Evolutionary conservation across 176 grass and related monocot genomes (phyloP).

Genomic region (Pharus latifolius): DNA sequence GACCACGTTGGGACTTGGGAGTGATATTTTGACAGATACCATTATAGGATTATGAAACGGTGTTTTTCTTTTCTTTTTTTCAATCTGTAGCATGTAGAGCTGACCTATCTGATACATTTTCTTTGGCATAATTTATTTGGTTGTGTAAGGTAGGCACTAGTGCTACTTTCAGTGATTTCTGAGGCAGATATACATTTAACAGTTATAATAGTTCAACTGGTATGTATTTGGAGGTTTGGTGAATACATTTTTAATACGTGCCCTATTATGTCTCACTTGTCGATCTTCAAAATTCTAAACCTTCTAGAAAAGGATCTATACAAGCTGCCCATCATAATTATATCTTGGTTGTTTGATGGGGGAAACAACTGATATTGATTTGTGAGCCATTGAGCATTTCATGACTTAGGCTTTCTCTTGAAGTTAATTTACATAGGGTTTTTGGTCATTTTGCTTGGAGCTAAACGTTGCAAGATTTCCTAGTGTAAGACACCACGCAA

Average conservation of each 20-base stretch:
- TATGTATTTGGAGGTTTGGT: neutral
- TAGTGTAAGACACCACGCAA: neutral
- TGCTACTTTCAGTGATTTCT: neutral
- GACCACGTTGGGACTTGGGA: neutral
- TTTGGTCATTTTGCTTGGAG: neutral
- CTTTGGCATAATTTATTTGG: too few relatives aligned
- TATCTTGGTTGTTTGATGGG: neutral
- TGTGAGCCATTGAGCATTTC: neutral
- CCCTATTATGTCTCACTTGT: neutral
- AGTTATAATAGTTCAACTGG: neutral
- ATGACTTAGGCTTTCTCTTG: neutral
- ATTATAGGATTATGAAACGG: neutral
- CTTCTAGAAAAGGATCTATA: neutral
- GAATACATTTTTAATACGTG: neutral
- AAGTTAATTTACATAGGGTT: neutral
- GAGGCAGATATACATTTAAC: neutral
- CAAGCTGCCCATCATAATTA: neutral
- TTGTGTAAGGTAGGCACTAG: neutral
- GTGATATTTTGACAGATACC: neutral
- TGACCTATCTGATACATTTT: neutral
- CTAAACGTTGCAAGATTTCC: neutral
- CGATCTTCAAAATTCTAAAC: neutral
- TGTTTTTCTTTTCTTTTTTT: slow-evolving; percentile 5
- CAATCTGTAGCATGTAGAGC: neutral
- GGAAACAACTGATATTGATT: neutral